phyloP scores from a whole-genome alignment of 768 basidiomycete species.

The Agrocybe pediades region DNA sequence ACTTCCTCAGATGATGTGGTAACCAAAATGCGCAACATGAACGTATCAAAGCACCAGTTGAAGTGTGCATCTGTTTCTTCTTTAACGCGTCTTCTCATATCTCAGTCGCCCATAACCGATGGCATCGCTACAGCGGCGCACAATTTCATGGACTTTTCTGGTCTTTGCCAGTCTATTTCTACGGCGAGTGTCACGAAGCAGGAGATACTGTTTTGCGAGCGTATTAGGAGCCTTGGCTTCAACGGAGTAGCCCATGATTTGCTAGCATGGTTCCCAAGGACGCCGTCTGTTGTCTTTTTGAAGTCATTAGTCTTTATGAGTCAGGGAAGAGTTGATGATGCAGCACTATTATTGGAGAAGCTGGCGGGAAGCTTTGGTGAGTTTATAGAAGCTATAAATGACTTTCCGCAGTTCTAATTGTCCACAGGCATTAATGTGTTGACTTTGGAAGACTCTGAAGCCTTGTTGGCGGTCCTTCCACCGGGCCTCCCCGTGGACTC shows the following conservation, averaged over 20 bases:
- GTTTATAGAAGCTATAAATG: constrained; percentile 24
- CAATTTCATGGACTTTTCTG: constrained; percentile 66
- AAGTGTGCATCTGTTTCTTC: constrained; percentile 57
- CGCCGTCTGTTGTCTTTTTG: constrained; percentile 76
- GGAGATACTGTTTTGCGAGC: constrained; percentile 76
- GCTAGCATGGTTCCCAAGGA: constrained; percentile 77
- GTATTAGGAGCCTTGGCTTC: constrained; percentile 65
- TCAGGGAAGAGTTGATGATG: constrained; percentile 71
- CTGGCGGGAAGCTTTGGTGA: constrained; percentile 76
- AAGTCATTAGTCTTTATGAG: constrained; percentile 67
- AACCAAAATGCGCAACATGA: constrained; percentile 71
- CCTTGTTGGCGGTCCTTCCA: constrained; percentile 64
- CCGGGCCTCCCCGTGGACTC: constrained; percentile 56
- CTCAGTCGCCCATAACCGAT: constrained; percentile 47
- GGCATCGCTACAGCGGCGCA: constrained; percentile 65
- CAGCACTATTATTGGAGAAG: constrained; percentile 70
- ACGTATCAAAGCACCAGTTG: constrained; percentile 55
- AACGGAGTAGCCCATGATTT: constrained; percentile 61
- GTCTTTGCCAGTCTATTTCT: constrained; percentile 67
- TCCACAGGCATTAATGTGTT: constrained; percentile 53
- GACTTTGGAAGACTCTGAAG: constrained; percentile 60
- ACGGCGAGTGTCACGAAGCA: constrained; percentile 66
- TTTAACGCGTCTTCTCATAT: constrained; percentile 62
- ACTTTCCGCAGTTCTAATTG: constrained; percentile 10
- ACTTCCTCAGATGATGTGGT: constrained; percentile 61